phyloP scores from a whole-genome alignment of 345 rosid species.

The Acer campestre region DNA sequence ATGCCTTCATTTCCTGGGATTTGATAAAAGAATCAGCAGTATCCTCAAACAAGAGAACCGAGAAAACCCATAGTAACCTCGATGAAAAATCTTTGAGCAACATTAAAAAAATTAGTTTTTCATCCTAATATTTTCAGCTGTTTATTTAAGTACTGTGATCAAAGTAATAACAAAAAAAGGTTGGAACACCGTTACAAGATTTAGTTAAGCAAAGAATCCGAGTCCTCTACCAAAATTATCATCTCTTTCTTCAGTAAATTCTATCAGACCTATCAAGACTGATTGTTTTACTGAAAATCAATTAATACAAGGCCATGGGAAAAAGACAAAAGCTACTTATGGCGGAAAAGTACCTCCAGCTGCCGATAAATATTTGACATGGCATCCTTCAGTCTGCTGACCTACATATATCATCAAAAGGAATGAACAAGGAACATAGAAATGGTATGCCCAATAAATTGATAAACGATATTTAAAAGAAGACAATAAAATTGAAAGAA shows the following conservation, averaged over 20 bases:
- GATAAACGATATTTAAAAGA: constrained; percentile 2
- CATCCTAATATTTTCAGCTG: background rate
- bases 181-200: background rate
- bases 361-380: constrained; percentile 82
- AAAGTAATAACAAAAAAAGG: background rate
- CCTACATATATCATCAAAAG: constrained; percentile 46
- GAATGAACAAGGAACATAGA: constrained; percentile 11
- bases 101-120: background rate
- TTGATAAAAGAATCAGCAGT: background rate
- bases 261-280: background rate
- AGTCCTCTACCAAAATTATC: background rate
- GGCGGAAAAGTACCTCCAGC: constrained; percentile 61
- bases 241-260: too few relatives aligned
- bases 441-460: constrained; percentile 10
- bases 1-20: constrained; percentile 75
- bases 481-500: constrained; percentile 2
- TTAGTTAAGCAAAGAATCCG: background rate
- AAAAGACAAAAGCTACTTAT: background rate
- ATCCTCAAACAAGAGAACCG: background rate
- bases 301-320: background rate
- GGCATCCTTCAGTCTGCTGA: constrained; percentile 79
- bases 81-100: background rate
- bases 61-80: background rate
- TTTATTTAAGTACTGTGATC: background rate
- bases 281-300: background rate